Percentiles rank a stretch among this genome's conserved stretches.
Evolutionary conservation across 2,329 filamentous ascomycete genomes (phyloP).

Genomic region (Hypoxylon sp.): DNA sequence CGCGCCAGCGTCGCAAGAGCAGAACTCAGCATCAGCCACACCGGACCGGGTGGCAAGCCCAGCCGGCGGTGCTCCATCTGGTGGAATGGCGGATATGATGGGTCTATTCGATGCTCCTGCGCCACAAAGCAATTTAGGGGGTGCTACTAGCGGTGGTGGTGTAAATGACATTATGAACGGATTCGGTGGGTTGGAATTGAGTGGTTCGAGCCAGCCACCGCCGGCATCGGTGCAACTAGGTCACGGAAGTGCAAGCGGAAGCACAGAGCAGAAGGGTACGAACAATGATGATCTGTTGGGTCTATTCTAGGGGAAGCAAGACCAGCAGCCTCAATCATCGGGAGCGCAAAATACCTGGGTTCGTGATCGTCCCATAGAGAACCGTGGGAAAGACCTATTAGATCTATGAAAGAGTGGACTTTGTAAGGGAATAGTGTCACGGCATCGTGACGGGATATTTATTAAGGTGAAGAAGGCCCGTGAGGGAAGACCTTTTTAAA

Average conservation of each 20-base stretch:
- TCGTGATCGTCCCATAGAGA: neutral
- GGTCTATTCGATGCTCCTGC: conserved; percentile 79
- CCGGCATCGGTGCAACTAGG: conserved; percentile 73
- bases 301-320: conserved; percentile 62
- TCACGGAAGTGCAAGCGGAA: conserved; percentile 55
- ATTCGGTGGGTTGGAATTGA: conserved; percentile 85
- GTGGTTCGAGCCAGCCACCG: conserved; percentile 74
- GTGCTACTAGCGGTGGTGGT: conserved; percentile 53
- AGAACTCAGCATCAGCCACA: conserved; percentile 68
- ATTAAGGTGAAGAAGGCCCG: neutral
- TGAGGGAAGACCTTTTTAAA: conserved; percentile 9
- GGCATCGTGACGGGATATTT: neutral
- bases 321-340: neutral
- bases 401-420: conserved; percentile 25
- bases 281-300: conserved; percentile 73
- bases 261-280: conserved; percentile 63
- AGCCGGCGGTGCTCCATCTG: conserved; percentile 58
- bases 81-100: conserved; percentile 75
- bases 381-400: conserved; percentile 11
- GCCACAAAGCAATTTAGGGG: conserved; percentile 62
- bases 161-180: conserved; percentile 88
- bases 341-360: conserved; percentile 21
- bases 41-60: conserved; percentile 79
- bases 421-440: neutral
- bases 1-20: conserved; percentile 87